These are phyloP conservation scores for Calonectria honghensis DNA, from an alignment of 2,329 filamentous ascomycete genomes.

Conservation along the genomic window DNA sequence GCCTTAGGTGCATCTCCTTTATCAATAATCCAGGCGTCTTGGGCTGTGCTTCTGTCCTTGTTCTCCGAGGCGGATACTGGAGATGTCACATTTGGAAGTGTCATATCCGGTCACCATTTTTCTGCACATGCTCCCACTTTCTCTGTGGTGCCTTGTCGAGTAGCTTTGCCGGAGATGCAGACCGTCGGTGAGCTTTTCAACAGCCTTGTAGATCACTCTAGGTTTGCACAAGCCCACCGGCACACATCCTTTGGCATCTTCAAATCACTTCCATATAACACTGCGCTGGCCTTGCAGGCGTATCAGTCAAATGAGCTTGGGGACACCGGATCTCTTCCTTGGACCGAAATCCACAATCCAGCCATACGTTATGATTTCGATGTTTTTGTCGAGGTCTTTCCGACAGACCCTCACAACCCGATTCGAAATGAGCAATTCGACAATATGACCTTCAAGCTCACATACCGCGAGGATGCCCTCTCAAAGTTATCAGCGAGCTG, in stretches of 20 bases:
- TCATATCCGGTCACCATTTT: not conserved
- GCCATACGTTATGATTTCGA: conserved; percentile 8
- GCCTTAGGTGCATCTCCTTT: not conserved
- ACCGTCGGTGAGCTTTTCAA: not conserved
- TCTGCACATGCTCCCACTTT: conserved; percentile 2
- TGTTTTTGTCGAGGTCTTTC: conserved; percentile 5
- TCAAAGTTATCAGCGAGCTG: not conserved
- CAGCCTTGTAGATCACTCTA: not conserved
- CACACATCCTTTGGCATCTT: conserved; percentile 9
- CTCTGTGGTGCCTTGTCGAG: not conserved
- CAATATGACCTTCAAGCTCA: conserved; percentile 5
- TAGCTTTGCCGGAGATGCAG: conserved; percentile 9
- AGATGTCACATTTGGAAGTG: conserved; percentile 1
- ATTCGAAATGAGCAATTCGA: not conserved
- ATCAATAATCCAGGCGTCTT: not conserved
- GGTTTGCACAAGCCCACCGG: not conserved
- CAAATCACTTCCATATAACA: not conserved
- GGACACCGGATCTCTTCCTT: not conserved
- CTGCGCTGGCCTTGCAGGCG: not conserved
- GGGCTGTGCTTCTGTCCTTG: not conserved
- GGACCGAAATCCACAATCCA: not conserved
- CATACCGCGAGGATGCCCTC: not conserved
- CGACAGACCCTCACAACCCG: not conserved
- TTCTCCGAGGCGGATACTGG: conserved; percentile 12
- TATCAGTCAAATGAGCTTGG: not conserved